Conservation (phyloP, 129 eudicot species). For the Cynara cardunculus region DNA sequence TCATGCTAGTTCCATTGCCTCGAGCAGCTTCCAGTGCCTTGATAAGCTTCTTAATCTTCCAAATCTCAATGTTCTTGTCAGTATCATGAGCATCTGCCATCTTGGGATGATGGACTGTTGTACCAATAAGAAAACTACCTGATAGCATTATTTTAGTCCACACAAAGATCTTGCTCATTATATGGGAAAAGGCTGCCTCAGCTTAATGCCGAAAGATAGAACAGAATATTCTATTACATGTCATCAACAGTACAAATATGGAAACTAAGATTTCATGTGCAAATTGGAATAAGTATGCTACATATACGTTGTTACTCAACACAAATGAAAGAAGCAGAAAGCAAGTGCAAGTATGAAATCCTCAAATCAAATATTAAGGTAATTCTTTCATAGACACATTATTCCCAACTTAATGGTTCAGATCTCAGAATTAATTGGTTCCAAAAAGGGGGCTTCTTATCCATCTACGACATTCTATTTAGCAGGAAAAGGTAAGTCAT, state of each 20-base stretch:
- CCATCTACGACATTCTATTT: background rate
- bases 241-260: background rate
- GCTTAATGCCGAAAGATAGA: background rate
- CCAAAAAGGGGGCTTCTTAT: background rate
- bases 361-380: background rate
- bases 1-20: conserved; percentile 22
- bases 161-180: background rate
- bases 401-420: background rate
- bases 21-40: conserved; percentile 20
- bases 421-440: background rate
- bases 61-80: conserved; percentile 17
- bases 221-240: background rate
- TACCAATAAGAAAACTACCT: background rate
- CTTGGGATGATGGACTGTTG: background rate
- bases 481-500: background rate
- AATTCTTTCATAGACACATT: background rate
- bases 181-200: background rate
- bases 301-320: background rate
- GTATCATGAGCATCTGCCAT: conserved; percentile 14
- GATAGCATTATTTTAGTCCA: background rate
- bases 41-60: conserved; percentile 22
- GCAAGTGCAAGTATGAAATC: background rate
- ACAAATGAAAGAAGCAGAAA: background rate
- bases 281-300: background rate
- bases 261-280: background rate